These are phyloP conservation scores for Emergomyces africanus DNA, from an alignment of 2,329 filamentous ascomycete genomes.

Conservation along the genomic window DNA sequence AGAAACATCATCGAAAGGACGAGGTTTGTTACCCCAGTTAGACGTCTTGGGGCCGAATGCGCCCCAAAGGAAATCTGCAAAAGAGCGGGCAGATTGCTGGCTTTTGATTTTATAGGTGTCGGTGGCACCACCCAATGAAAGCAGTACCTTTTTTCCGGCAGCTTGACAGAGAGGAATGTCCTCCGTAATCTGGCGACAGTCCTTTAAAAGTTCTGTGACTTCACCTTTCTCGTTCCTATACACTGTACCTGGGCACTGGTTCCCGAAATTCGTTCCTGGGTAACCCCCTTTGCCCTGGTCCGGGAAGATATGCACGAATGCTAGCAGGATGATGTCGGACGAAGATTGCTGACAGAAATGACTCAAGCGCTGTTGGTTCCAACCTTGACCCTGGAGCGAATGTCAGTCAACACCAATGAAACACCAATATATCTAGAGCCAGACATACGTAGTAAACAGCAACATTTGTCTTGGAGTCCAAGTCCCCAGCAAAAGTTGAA, in stretches of 20 bases:
- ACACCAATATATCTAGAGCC: no score
- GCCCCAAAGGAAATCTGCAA: slow-evolving; percentile 39
- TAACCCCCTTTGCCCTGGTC: slow-evolving; percentile 32
- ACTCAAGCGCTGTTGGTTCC: slow-evolving; percentile 34
- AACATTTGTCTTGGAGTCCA: slow-evolving; percentile 34
- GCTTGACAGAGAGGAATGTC: slow-evolving; percentile 30
- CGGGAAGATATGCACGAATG: slow-evolving; percentile 44
- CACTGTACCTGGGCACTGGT: slow-evolving; percentile 35
- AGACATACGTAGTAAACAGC: slow-evolving; percentile 39
- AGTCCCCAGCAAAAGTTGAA: slow-evolving; percentile 29
- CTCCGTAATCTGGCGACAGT: slow-evolving; percentile 32
- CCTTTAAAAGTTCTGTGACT: slow-evolving; percentile 29
- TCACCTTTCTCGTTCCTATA: slow-evolving; percentile 25
- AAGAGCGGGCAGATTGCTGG: slow-evolving; percentile 28
- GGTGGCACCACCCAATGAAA: slow-evolving; percentile 37
- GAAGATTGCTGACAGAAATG: slow-evolving; percentile 40
- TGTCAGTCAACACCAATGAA: slow-evolving; percentile 8
- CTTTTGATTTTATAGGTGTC: slow-evolving; percentile 31
- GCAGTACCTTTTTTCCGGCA: slow-evolving; percentile 31
- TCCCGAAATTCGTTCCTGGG: slow-evolving; percentile 45
- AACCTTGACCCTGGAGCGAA: slow-evolving; percentile 37
- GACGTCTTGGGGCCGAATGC: slow-evolving; percentile 34
- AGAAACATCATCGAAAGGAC: slow-evolving; percentile 34
- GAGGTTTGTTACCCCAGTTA: slow-evolving; percentile 26
- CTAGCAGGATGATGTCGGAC: slow-evolving; percentile 44